Evolutionary conservation across 192 early-diverging fungal species (phyloP), one percentile per base, ranked within the genome.

Genomic region (Podila epicladia): DNA sequence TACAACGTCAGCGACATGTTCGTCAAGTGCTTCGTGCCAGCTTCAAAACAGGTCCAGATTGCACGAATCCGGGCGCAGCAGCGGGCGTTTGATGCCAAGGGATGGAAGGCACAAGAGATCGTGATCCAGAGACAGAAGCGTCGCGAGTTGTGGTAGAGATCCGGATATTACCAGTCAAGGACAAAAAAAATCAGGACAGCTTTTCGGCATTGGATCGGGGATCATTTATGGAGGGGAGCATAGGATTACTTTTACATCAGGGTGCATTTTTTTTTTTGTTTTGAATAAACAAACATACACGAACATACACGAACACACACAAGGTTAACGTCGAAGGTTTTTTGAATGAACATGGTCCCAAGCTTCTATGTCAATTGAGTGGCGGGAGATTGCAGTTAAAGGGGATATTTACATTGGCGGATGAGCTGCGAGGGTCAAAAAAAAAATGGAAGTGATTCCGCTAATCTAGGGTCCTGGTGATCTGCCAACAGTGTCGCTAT

Each of bases 1-100:
- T 79, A 79, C 55, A 79, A 79, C 49, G 76, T 79, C 70, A 79
- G 76, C 13, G 70, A 79, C 22, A 57, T 79, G 64, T 79, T 79
- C 57, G 70, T 79, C 69, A 79, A 79, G 65, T 72, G 69, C 55
- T 79, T 57, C n/a, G 45, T 79, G 15, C 76, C 76, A 1, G 65
- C 70, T 24, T 79, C 76, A 72, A 79, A 79, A 64, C 61, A 79
- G 45, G 70, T 68, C 13, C 76, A 79, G 60, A n/a, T 63, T 12
- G 64, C 76, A 58, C 71, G 76, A 35, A 66, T 72, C 51, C 67
- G 63, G 61, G 64, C 76, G 50, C 76, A 79, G 53, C 69, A 79
- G 38, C 64, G 65, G 51, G 38, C 69, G 20, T 79, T 79, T 61
- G 70, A 79, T 8, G 64, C 19, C 22, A 79, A 79, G 70, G 76